phyloP scores from a whole-genome alignment of 257 asterid genomes.

The Solanum sparsipilum region DNA sequence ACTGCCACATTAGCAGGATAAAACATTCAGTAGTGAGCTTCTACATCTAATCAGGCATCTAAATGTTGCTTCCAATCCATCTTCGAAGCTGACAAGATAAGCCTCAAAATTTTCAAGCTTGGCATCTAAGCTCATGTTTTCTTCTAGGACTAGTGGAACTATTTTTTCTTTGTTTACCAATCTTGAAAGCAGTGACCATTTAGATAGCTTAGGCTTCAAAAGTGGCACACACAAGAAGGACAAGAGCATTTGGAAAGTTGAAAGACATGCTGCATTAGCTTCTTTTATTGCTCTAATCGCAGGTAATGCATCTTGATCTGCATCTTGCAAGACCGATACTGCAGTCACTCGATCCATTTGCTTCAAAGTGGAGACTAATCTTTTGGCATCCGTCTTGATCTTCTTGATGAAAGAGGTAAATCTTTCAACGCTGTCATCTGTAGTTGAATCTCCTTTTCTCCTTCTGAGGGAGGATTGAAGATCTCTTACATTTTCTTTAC shows the following conservation, averaged over 20 bases:
- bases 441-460: conserved; percentile 13
- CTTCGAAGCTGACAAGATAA: not conserved
- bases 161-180: conserved; percentile 13
- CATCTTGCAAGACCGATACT: conserved; percentile 5
- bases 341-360: conserved; percentile 9
- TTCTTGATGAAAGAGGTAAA: conserved; percentile 9
- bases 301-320: conserved; percentile 12
- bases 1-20: not conserved
- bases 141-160: conserved; percentile 1
- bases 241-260: conserved; percentile 14
- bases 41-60: not conserved
- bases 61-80: not conserved
- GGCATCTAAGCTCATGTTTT: not conserved
- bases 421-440: not conserved
- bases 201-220: conserved; percentile 12
- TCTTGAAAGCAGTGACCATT: conserved; percentile 28
- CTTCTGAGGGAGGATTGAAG: not conserved
- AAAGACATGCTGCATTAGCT: conserved; percentile 11
- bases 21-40: not conserved
- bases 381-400: conserved; percentile 16
- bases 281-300: conserved; percentile 14
- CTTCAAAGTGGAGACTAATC: conserved; percentile 8
- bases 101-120: conserved; percentile 17
- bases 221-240: conserved; percentile 13
- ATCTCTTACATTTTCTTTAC: conserved; percentile 4